phyloP scores from a whole-genome alignment of 202 grass and related monocot genomes.

The Setaria italica region DNA sequence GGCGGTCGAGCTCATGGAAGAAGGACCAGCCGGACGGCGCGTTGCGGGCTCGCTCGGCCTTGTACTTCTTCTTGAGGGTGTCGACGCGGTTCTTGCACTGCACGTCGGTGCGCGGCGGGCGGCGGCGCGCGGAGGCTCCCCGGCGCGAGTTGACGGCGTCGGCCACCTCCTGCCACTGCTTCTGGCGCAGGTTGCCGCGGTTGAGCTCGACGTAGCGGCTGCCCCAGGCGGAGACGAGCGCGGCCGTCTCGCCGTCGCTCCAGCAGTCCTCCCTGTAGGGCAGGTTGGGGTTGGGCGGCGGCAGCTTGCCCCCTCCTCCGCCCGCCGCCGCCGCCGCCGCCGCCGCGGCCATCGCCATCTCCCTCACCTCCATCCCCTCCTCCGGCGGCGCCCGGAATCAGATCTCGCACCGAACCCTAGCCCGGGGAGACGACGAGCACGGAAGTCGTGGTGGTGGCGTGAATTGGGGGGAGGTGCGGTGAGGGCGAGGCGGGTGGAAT shows the following conservation, averaged over 20 bases:
- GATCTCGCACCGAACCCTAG: conserved; percentile 49
- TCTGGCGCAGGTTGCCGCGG: conserved; percentile 96
- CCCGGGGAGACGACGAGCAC: conserved; percentile 20
- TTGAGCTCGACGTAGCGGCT: conserved; percentile 90
- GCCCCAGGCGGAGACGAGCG: conserved; percentile 91
- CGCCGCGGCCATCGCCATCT: conserved; percentile 10
- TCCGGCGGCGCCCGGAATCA: neutral
- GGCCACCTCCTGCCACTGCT: conserved; percentile 99
- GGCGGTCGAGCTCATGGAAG: conserved; percentile 77
- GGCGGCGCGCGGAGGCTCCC: conserved; percentile 61
- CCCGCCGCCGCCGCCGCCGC: conserved; percentile 15
- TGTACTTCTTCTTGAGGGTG: conserved; percentile 99
- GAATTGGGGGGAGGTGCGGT: conserved; percentile 37
- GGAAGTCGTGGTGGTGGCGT: conserved; percentile 31
- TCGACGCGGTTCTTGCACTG: conserved; percentile 99
- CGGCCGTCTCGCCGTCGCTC: conserved; percentile 98
- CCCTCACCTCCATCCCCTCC: conserved; percentile 29
- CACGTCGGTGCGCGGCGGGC: conserved; percentile 84
- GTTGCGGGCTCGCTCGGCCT: conserved; percentile 70
- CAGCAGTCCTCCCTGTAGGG: conserved; percentile 99
- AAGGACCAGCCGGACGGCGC: conserved; percentile 68
- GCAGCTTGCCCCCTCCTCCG: conserved; percentile 46
- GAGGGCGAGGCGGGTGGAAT: conserved; percentile 33
- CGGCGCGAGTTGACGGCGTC: conserved; percentile 79
- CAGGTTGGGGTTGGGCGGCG: conserved; percentile 79